phyloP scores from a whole-genome alignment of 106 monocot genomes.

The Dactylorhiza incarnata region DNA sequence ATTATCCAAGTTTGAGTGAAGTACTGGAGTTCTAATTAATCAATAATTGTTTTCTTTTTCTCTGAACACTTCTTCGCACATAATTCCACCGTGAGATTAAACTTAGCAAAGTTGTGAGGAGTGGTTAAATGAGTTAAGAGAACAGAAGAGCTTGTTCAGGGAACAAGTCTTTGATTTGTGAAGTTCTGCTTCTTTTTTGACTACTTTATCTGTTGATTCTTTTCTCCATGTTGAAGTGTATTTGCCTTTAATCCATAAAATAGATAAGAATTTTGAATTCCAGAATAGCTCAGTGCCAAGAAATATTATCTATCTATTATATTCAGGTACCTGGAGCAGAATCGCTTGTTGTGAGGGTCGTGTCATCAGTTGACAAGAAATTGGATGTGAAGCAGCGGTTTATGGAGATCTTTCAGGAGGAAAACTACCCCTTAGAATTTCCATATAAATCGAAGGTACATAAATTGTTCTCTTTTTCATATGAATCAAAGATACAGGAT shows the following conservation, averaged over 20 bases:
- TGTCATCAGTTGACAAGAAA: conserved; percentile 98
- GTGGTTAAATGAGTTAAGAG: too few species aligned
- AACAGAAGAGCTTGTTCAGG: too few species aligned
- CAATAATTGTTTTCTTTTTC: too few species aligned
- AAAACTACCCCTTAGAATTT: conserved; percentile 93
- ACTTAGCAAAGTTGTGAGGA: too few species aligned
- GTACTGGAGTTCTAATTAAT: too few species aligned
- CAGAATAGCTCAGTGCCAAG: neutral
- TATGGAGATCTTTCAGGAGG: conserved; percentile 96
- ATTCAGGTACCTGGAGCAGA: conserved; percentile 83
- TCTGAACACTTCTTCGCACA: too few species aligned
- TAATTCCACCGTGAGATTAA: too few species aligned
- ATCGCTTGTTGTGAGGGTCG: conserved; percentile 91
- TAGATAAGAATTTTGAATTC: neutral
- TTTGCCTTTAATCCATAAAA: neutral
- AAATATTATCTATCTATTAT: neutral
- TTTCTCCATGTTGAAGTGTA: neutral
- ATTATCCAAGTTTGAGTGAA: too few species aligned
- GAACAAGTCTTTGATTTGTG: too few species aligned
- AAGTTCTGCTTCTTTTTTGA: neutral
- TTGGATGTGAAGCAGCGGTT: conserved; percentile 92
- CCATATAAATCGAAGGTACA: conserved; percentile 96
- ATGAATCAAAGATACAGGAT: neutral
- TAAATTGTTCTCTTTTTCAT: neutral
- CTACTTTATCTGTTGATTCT: neutral